Evolutionary conservation across 805 yeast genomes (phyloP).

Genomic region (Barnettozyma pratensis): DNA sequence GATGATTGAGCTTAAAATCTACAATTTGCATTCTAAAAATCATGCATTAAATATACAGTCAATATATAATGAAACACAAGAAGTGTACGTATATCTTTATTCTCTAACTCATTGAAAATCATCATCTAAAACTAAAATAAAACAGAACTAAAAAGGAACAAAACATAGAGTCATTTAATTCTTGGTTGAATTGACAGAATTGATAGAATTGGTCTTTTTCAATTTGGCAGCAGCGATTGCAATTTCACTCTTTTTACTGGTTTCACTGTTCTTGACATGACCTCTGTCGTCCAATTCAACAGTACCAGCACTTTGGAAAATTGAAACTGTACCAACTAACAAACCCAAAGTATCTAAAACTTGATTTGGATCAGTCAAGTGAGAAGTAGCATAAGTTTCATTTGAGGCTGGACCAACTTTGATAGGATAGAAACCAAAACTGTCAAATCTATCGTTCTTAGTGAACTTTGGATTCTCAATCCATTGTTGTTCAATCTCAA

Average conservation of each 20-base stretch:
- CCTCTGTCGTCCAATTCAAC: constrained; percentile 76
- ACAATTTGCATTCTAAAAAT: too few species aligned
- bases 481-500: constrained; percentile 56
- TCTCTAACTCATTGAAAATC: too few species aligned
- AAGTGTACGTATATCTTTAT: too few species aligned
- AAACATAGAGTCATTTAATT: too few species aligned
- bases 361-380: constrained; percentile 75
- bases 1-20: too few species aligned
- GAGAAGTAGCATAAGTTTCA: constrained; percentile 79
- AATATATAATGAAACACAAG: too few species aligned
- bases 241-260: constrained; percentile 33
- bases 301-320: constrained; percentile 74
- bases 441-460: constrained; percentile 40
- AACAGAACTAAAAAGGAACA: background rate
- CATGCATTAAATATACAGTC: too few species aligned
- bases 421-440: constrained; percentile 72
- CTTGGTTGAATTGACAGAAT: background rate
- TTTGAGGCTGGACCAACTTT: constrained; percentile 93
- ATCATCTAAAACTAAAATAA: background rate
- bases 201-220: constrained; percentile 15
- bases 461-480: constrained; percentile 32
- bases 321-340: constrained; percentile 70
- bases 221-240: constrained; percentile 17
- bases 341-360: constrained; percentile 82
- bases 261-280: constrained; percentile 44